A percentile compares a stretch with the other conserved stretches of the same genome.
Evolutionary conservation across 495 filamentous ascomycete species (phyloP).

Genomic region (Stereocaulon alpinum): DNA sequence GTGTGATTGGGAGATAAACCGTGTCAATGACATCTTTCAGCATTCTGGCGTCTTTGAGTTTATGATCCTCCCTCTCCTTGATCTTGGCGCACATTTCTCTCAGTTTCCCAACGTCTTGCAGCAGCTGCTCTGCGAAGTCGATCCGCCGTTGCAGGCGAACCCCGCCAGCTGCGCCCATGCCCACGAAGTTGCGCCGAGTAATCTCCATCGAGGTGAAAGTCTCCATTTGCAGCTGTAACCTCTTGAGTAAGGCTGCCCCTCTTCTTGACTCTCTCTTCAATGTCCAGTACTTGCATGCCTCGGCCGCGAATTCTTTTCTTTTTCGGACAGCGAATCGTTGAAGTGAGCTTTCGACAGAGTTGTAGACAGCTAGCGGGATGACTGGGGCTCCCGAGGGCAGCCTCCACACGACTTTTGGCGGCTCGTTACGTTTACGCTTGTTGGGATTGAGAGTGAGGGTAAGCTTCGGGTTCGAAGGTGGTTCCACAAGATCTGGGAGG

Average conservation of each 20-base stretch:
- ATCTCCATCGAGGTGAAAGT: constrained; percentile 95
- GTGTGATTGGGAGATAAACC: constrained; percentile 80
- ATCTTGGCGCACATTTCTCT: constrained; percentile 55
- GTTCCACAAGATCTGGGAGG: constrained; percentile 20
- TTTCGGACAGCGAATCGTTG: constrained; percentile 72
- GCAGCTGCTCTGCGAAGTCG: constrained; percentile 70
- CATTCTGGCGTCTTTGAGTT: constrained; percentile 64
- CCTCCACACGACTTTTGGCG: constrained; percentile 73
- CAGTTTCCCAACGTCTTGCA: constrained; percentile 65
- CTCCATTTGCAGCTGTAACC: constrained; percentile 87
- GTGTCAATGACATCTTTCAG: constrained; percentile 69
- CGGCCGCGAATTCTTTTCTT: constrained; percentile 80
- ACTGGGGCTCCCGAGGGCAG: constrained; percentile 91
- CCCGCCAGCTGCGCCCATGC: constrained; percentile 77
- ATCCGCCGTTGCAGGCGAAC: constrained; percentile 69
- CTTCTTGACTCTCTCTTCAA: constrained; percentile 87
- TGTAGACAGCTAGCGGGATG: constrained; percentile 75
- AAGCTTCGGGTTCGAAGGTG: constrained; percentile 33
- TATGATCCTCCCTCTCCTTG: constrained; percentile 60
- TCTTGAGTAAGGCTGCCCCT: constrained; percentile 83
- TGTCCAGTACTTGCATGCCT: constrained; percentile 96
- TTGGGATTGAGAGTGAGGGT: constrained; percentile 59
- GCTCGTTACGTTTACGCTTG: constrained; percentile 58
- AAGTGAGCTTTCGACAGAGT: constrained; percentile 68
- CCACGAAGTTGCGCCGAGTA: constrained; percentile 80